phyloP scores from a whole-genome alignment of 2,329 filamentous ascomycete species.

The Tolypocladium sp. region DNA sequence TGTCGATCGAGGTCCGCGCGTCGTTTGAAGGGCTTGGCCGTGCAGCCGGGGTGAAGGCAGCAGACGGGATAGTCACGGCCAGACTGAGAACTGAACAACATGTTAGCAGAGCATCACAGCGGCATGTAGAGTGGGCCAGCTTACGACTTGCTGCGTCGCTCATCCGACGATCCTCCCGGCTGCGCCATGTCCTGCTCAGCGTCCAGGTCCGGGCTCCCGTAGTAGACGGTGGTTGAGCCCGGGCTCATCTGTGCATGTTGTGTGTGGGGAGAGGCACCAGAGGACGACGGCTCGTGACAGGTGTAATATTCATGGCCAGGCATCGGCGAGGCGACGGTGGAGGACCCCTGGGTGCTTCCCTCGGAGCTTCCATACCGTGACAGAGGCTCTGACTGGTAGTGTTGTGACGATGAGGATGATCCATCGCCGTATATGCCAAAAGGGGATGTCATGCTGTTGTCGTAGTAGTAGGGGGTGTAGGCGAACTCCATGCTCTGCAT shows the following conservation, averaged over 20 bases:
- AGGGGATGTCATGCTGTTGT: not conserved
- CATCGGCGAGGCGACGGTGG: constrained; percentile 16
- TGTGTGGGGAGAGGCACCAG: not conserved
- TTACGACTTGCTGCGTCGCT: constrained; percentile 5
- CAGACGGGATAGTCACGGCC: constrained; percentile 23
- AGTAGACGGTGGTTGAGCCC: constrained; percentile 3
- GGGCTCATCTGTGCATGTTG: constrained; percentile 2
- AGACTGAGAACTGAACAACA: constrained; percentile 1
- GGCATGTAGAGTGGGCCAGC: not conserved
- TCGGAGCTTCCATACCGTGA: constrained; percentile 19
- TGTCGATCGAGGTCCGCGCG: constrained; percentile 47
- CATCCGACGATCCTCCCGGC: constrained; percentile 5
- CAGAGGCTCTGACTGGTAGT: constrained; percentile 16
- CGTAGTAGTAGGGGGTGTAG: not conserved
- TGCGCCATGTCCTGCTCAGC: constrained; percentile 7
- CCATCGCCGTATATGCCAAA: not conserved
- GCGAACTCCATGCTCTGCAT: not conserved
- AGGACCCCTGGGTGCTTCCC: constrained; percentile 16
- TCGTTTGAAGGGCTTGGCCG: constrained; percentile 36
- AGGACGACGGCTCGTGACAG: not conserved
- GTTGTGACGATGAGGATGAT: not conserved
- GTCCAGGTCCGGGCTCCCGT: constrained; percentile 10
- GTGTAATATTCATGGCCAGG: not conserved
- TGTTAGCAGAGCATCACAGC: not conserved
- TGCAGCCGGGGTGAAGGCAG: constrained; percentile 33